Conservation (phyloP, 129 eudicot species). For the Escallonia herrerae region DNA sequence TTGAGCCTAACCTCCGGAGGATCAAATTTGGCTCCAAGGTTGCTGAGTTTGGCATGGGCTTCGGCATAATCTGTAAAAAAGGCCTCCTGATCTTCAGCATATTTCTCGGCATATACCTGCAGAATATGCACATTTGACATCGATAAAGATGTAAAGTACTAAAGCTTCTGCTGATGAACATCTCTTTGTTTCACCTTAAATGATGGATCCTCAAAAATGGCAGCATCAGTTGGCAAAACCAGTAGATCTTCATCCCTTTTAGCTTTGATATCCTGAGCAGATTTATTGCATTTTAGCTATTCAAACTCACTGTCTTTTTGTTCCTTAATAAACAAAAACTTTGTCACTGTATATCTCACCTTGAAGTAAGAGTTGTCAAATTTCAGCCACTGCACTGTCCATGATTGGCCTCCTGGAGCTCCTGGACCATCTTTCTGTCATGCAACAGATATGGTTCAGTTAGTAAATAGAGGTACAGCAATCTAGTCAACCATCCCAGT, state of each 20-base stretch:
- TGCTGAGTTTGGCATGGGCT: constrained; percentile 98
- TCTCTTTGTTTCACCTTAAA: constrained; percentile 59
- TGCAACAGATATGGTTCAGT: constrained; percentile 11
- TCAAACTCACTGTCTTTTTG: neutral
- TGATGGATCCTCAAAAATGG: constrained; percentile 81
- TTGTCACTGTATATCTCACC: constrained; percentile 28
- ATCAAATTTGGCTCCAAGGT: constrained; percentile 94
- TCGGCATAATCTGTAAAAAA: constrained; percentile 94
- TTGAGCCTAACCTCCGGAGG: constrained; percentile 56
- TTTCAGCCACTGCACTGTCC: constrained; percentile 94
- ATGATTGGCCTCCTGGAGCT: constrained; percentile 98
- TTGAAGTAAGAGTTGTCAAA: constrained; percentile 97
- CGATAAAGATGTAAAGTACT: constrained; percentile 5
- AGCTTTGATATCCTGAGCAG: constrained; percentile 78
- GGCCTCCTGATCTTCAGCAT: constrained; percentile 74
- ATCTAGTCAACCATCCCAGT: too few relatives aligned
- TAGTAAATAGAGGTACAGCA: neutral
- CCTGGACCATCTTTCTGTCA: constrained; percentile 99
- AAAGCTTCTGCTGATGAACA: neutral
- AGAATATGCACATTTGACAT: constrained; percentile 13
- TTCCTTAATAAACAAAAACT: neutral
- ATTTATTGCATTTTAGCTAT: constrained; percentile 9
- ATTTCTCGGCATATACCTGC: constrained; percentile 91
- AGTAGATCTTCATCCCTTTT: constrained; percentile 82
- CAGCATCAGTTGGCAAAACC: constrained; percentile 99